phyloP scores from a whole-genome alignment of 2,329 filamentous ascomycete genomes.

The Exophiala sp. region DNA sequence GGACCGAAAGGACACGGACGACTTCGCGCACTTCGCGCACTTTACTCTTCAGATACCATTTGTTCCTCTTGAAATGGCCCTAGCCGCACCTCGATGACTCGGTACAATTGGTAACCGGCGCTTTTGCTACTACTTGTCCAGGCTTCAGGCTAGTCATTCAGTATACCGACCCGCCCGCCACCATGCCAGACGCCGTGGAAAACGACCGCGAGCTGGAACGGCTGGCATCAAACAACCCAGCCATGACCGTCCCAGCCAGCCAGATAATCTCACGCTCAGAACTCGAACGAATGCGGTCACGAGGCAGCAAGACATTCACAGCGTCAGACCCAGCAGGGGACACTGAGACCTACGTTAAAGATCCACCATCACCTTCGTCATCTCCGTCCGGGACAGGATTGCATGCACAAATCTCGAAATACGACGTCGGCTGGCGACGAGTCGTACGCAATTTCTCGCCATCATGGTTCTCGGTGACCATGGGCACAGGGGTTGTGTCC shows the following conservation, averaged over 20 bases:
- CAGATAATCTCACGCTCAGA: slow-evolving; percentile 6
- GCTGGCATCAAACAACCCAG: slow-evolving; percentile 27
- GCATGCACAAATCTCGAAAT: slow-evolving; percentile 29
- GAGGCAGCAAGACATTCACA: slow-evolving; percentile 1
- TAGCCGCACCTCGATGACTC: no score
- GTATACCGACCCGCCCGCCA: neutral
- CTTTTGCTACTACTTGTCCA: no score
- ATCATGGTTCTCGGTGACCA: slow-evolving; percentile 55
- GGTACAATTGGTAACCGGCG: no score
- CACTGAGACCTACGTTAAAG: slow-evolving; percentile 1
- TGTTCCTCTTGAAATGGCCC: no score
- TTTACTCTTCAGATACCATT: neutral
- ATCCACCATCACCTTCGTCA: neutral
- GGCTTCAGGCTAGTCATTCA: no score
- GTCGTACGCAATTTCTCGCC: slow-evolving; percentile 39
- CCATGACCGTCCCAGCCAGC: slow-evolving; percentile 23
- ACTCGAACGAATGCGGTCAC: slow-evolving; percentile 10
- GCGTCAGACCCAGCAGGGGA: slow-evolving; percentile 7
- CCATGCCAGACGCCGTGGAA: neutral
- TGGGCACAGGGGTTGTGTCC: slow-evolving; percentile 64
- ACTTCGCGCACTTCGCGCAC: no score
- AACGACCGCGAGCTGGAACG: slow-evolving; percentile 20
- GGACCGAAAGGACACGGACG: no score
- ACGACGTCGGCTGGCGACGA: slow-evolving; percentile 36
- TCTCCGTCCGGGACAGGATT: neutral